phyloP scores from a whole-genome alignment of 1,284 basidiomycete genomes.

The Vanrija sp. region DNA sequence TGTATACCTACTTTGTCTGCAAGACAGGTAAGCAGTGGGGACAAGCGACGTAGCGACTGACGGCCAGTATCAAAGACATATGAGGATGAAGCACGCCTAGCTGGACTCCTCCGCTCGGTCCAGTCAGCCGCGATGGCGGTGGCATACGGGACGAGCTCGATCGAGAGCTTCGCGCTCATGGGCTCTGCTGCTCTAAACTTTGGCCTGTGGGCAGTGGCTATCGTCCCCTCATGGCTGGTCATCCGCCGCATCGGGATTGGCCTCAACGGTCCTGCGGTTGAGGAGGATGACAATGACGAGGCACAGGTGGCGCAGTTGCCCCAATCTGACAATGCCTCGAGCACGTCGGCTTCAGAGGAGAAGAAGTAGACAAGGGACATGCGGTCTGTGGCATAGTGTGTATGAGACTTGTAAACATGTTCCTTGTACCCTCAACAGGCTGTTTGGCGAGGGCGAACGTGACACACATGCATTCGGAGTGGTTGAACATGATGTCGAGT shows the following conservation, averaged over 20 bases:
- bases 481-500: no score
- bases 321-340: no score
- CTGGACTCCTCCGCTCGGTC: constrained; percentile 3
- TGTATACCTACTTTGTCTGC: constrained; percentile 9
- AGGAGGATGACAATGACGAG: no score
- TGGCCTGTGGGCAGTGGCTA: constrained; percentile 4
- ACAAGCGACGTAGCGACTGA: no score
- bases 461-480: no score
- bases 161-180: background rate
- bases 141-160: constrained; percentile 2
- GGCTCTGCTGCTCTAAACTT: constrained; percentile 8
- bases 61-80: background rate
- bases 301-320: no score
- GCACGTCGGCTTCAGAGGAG: no score
- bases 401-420: no score
- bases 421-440: no score
- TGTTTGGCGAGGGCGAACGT: no score
- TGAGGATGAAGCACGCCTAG: background rate
- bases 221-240: constrained; percentile 6
- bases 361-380: no score
- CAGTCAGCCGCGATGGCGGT: constrained; percentile 4
- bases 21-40: constrained; percentile 1
- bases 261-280: background rate
- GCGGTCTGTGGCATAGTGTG: no score
- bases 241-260: constrained; percentile 6